Base-by-base conservation (phyloP, 1,284 basidiomycete species). In the Golubevia sp. region DNA sequence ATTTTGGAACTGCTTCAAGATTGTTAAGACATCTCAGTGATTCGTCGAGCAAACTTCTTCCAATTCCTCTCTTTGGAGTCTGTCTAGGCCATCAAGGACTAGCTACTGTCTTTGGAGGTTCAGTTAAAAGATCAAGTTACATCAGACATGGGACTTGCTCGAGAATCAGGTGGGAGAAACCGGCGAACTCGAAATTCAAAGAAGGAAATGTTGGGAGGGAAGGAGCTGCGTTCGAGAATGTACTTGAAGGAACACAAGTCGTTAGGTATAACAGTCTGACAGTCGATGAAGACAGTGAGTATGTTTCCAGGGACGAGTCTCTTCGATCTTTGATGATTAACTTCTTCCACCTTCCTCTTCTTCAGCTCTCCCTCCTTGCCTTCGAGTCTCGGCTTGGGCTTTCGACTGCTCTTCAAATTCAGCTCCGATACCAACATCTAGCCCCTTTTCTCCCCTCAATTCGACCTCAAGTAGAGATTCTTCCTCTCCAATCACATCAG, bases 81-180 rank as follows among this genome's bases (percentile, higher is more conserved):
- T 98, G 95, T 77, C 87, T 98, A 11, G 96, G 96, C 0, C 88
- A 95, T 60, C 96, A 98, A 83, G 95, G 94, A 63, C 87, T 98
- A 38, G 92, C 89, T 0, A 86, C 91, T 6, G 90, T 90, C 57
- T 90, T 88, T 70, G 94, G 93, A 11, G 94, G 89, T 0, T 59
- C 56, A 13, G 65, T 79, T 25, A 64, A 56, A 2, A 64, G 70
- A 6, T 62, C 74, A 50, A 44, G 51, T 49, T 64, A 64, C 51
- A 61, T 77, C 25, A 63, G 73, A 0, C 79, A 81, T 60, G 80
- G 78, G 2, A 64, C 70, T 8, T 63, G 62, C 26, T 74, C 72
- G 57, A 56, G 59, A 25, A 62, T 82, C 24, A 51, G 60, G 11
- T 61, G 59, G 59, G n/a, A 38, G 11, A 34, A 11, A 34, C 30